A percentile compares a stretch with the other conserved stretches of the same genome.
Conservation (phyloP, 495 filamentous ascomycete species). For the Penicillium paradoxum region DNA sequence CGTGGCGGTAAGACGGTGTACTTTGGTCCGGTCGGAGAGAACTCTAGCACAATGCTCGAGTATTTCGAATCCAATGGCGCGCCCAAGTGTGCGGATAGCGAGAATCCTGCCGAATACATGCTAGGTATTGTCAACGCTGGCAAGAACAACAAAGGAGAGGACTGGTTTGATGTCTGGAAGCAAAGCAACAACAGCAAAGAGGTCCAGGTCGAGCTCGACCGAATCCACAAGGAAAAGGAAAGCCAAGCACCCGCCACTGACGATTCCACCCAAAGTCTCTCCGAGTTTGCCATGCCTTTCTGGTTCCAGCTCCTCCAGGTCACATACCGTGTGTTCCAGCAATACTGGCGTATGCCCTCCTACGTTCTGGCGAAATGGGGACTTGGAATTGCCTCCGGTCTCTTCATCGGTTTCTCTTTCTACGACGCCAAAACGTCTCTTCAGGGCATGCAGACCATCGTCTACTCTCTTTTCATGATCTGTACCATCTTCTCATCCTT, state of each 20-base stretch:
- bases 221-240: conserved; percentile 51
- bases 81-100: conserved; percentile 57
- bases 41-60: conserved; percentile 59
- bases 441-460: conserved; percentile 46
- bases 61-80: conserved; percentile 78
- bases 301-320: conserved; percentile 43
- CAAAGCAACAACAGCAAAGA: conserved; percentile 58
- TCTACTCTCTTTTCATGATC: conserved; percentile 60
- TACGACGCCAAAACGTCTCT: conserved; percentile 40
- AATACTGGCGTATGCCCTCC: conserved; percentile 51
- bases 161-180: conserved; percentile 76
- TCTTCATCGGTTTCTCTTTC: conserved; percentile 65
- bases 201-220: conserved; percentile 62
- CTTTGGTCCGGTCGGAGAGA: conserved; percentile 77
- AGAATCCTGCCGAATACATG: conserved; percentile 89
- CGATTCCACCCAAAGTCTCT: conserved; percentile 6
- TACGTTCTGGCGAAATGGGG: conserved; percentile 38
- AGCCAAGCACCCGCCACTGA: conserved; percentile 37
- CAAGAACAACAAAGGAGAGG: conserved; percentile 35
- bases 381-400: conserved; percentile 35
- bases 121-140: conserved; percentile 60
- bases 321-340: conserved; percentile 39
- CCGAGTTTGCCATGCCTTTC: conserved; percentile 49
- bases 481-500: conserved; percentile 51
- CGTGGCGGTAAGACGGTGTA: conserved; percentile 79